phyloP scores from a whole-genome alignment of 768 basidiomycete genomes.

The Asterophora lycoperdoides region DNA sequence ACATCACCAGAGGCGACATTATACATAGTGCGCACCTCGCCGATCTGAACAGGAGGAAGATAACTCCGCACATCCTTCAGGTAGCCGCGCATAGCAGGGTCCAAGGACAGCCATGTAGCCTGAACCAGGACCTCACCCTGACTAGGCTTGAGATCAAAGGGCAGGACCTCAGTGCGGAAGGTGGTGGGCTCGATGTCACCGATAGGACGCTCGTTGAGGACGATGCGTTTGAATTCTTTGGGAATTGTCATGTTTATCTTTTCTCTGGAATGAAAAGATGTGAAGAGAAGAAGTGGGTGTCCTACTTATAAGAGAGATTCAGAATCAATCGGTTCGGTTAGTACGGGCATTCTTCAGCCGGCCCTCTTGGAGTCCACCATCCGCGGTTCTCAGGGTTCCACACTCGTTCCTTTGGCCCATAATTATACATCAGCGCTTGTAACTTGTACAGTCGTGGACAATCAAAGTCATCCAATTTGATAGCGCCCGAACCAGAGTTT shows the following conservation, averaged over 20 bases:
- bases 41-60: slow-evolving; percentile 66
- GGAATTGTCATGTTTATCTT: slow-evolving; percentile 10
- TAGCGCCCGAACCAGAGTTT: no score
- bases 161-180: slow-evolving; percentile 57
- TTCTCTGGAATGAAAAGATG: neutral
- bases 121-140: slow-evolving; percentile 62
- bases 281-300: neutral
- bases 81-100: slow-evolving; percentile 89
- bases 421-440: no score
- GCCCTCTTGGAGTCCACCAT: neutral
- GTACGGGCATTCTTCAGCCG: slow-evolving; percentile 7
- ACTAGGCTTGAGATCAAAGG: slow-evolving; percentile 52
- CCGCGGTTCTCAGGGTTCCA: neutral
- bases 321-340: no score
- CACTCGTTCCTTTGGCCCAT: no score
- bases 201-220: slow-evolving; percentile 71
- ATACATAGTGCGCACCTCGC: slow-evolving; percentile 36
- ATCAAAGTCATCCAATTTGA: no score
- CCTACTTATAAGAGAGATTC: slow-evolving; percentile 1
- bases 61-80: slow-evolving; percentile 71
- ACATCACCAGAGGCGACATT: neutral
- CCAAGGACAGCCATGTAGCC: slow-evolving; percentile 74
- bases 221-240: slow-evolving; percentile 56
- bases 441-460: no score
- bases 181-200: slow-evolving; percentile 68